These are phyloP conservation scores for Drechmeria coniospora DNA, from an alignment of 2,329 filamentous ascomycete species.

Conservation along the genomic window DNA sequence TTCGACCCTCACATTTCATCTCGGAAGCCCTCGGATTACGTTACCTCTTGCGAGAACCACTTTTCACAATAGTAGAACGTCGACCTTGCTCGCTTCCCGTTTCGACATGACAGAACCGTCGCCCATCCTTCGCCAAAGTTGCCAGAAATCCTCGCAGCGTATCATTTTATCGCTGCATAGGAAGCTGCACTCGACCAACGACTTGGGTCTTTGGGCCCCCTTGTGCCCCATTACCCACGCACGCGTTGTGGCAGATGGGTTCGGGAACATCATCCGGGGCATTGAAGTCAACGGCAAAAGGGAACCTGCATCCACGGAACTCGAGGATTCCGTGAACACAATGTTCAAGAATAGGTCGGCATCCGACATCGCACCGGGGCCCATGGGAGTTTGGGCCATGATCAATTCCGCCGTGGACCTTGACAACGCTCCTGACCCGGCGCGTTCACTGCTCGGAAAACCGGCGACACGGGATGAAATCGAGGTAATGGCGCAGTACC, in stretches of 20 bases:
- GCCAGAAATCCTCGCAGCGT: conserved; percentile 24
- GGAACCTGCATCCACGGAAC: conserved; percentile 53
- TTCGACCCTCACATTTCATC: conserved; percentile 25
- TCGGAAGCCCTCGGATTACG: conserved; percentile 25
- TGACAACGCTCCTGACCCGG: conserved; percentile 5
- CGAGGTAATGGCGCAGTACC: conserved; percentile 10
- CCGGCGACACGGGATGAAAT: conserved; percentile 7
- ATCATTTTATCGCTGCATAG: conserved; percentile 13
- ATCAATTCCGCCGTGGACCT: conserved; percentile 30
- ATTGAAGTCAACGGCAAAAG: conserved; percentile 32
- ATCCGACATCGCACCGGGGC: conserved; percentile 18
- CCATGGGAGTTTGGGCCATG: conserved; percentile 59
- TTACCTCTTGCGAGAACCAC: conserved; percentile 64
- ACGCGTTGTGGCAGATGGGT: conserved; percentile 45
- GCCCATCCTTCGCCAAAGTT: conserved; percentile 10
- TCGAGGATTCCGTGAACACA: conserved; percentile 48
- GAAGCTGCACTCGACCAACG: conserved; percentile 7
- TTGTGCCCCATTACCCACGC: conserved; percentile 48
- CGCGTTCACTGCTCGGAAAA: conserved; percentile 1
- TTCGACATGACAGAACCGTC: conserved; percentile 11
- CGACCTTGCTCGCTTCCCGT: conserved; percentile 34
- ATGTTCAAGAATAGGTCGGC: conserved; percentile 30
- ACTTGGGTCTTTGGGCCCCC: conserved; percentile 22
- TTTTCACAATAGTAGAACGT: conserved; percentile 52
- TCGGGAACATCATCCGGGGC: conserved; percentile 66